phyloP scores from a whole-genome alignment of 2,329 filamentous ascomycete species.

The Colletotrichum abscissum region DNA sequence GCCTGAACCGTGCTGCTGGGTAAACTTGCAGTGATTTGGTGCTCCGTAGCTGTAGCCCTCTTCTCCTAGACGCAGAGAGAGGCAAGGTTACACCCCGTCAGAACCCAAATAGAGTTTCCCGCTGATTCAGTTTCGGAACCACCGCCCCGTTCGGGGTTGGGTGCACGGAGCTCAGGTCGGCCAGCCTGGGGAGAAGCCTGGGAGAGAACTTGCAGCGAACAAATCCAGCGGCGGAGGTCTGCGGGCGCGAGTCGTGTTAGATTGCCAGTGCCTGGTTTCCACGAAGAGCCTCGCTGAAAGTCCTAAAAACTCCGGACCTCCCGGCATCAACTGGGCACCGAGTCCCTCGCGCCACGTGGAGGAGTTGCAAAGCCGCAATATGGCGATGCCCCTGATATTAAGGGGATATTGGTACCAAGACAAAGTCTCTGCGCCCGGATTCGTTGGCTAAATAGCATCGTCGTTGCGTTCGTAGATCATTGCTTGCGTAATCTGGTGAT shows the following conservation, averaged over 20 bases:
- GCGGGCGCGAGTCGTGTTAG: constrained; percentile 13
- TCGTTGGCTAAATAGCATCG: constrained; percentile 3
- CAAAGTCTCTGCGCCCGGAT: not conserved
- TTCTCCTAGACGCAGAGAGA: not conserved
- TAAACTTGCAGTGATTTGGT: not conserved
- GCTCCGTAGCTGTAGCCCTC: not conserved
- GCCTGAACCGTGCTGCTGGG: constrained; percentile 20
- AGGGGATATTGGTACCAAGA: constrained; percentile 17
- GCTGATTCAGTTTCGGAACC: constrained; percentile 33
- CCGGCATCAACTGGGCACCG: constrained; percentile 11
- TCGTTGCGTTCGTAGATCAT: not conserved
- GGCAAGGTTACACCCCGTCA: constrained; percentile 21
- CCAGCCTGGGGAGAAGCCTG: not conserved
- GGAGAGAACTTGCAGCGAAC: not conserved
- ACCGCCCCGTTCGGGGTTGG: not conserved
- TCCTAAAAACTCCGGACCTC: constrained; percentile 10
- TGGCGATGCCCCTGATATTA: constrained; percentile 24
- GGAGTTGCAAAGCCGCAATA: not conserved
- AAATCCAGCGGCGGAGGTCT: not conserved
- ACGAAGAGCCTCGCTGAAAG: not conserved
- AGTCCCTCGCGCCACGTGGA: constrained; percentile 25
- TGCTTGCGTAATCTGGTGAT: constrained; percentile 9
- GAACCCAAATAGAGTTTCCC: constrained; percentile 15
- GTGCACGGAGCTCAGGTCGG: constrained; percentile 3
- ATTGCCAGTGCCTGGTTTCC: not conserved